These are phyloP conservation scores for Pneumocystis murina DNA, from an alignment of 1,139 yeast species.

Conservation along the genomic window DNA sequence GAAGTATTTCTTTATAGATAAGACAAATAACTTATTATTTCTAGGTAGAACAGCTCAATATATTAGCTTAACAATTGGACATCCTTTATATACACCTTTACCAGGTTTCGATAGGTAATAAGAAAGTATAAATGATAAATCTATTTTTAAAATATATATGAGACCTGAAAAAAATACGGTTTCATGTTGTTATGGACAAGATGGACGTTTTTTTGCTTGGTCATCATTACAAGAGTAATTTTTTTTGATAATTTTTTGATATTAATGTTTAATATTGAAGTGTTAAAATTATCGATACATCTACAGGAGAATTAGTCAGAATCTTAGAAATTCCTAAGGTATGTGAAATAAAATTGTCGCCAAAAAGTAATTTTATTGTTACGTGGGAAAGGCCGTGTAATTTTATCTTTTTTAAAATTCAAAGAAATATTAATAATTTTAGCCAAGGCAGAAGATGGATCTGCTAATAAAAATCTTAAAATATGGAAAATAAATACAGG, in stretches of 20 bases:
- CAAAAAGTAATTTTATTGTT: slow-evolving; percentile 68
- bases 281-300: slow-evolving; percentile 48
- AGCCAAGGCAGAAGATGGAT: slow-evolving; percentile 28
- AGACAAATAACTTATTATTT: background rate
- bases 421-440: background rate
- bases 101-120: slow-evolving; percentile 18
- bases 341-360: slow-evolving; percentile 73
- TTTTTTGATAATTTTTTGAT: background rate
- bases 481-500: slow-evolving; percentile 44
- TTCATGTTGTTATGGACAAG: slow-evolving; percentile 30
- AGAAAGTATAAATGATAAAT: background rate
- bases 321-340: slow-evolving; percentile 44
- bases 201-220: slow-evolving; percentile 35
- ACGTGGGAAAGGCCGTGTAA: slow-evolving; percentile 75
- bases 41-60: slow-evolving; percentile 49
- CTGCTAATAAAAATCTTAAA: slow-evolving; percentile 46
- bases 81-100: slow-evolving; percentile 27
- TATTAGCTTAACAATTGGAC: slow-evolving; percentile 43
- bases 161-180: slow-evolving; percentile 17
- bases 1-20: background rate
- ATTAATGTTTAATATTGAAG: slow-evolving; percentile 13
- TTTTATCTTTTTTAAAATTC: slow-evolving; percentile 15
- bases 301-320: slow-evolving; percentile 31
- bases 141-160: slow-evolving; percentile 9
- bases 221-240: slow-evolving; percentile 25